Percentiles rank a stretch among this genome's conserved stretches.
Conservation (phyloP, 192 early-diverging fungal genomes). For the Entomortierella parvispora region DNA sequence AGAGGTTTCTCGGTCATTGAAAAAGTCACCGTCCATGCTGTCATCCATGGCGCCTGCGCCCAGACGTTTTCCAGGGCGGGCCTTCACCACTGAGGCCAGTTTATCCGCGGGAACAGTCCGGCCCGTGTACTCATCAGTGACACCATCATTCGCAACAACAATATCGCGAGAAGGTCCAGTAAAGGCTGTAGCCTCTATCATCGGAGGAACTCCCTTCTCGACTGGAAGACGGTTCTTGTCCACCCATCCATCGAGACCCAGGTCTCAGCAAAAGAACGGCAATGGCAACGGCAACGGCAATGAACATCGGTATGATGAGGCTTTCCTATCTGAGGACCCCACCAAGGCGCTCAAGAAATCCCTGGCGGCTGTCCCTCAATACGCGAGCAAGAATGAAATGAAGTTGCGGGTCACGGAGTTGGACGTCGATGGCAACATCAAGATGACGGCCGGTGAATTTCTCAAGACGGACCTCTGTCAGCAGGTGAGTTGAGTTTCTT, state of each 20-base stretch:
- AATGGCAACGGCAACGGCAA: background rate
- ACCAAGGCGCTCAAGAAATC: constrained; percentile 17
- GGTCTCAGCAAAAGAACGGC: background rate
- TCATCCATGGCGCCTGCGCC: no score
- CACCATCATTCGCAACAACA: background rate
- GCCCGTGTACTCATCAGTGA: no score
- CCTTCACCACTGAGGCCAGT: no score
- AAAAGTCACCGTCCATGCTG: no score
- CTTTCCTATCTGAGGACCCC: background rate
- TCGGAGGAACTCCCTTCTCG: no score
- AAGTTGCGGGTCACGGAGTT: constrained; percentile 63
- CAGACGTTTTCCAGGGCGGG: no score
- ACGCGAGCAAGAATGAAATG: constrained; percentile 35
- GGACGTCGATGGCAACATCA: constrained; percentile 71
- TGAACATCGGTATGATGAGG: background rate
- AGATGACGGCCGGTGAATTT: constrained; percentile 75
- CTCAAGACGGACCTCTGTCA: constrained; percentile 80
- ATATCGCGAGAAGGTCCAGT: no score
- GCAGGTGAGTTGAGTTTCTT: constrained; percentile 19
- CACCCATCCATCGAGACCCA: constrained; percentile 2
- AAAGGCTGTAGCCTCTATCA: no score
- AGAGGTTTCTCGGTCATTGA: no score
- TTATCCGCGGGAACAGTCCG: no score
- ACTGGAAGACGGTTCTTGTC: background rate
- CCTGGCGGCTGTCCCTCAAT: constrained; percentile 20